Conservation (phyloP, 139 green algal species). For the Chara braunii region DNA sequence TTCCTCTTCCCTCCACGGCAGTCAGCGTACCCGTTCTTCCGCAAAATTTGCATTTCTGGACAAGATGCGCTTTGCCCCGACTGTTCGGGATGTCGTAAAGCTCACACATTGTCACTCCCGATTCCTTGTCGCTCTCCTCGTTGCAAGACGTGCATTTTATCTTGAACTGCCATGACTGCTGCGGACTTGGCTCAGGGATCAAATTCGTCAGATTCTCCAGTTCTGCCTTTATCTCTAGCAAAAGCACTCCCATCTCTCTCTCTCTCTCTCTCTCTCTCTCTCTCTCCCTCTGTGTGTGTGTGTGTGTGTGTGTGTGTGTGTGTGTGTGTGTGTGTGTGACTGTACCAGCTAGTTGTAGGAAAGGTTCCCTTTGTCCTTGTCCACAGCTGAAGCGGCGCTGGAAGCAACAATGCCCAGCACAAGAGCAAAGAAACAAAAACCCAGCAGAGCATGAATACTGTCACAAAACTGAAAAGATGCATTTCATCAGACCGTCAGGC, state of each 20-base stretch:
- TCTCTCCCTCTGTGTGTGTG: no score
- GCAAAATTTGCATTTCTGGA: slow-evolving; percentile 43
- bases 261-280: slow-evolving; percentile 3
- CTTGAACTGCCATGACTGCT: slow-evolving; percentile 12
- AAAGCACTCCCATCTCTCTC: slow-evolving; percentile 24
- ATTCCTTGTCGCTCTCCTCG: slow-evolving; percentile 30
- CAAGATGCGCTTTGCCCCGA: slow-evolving; percentile 13
- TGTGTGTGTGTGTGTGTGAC: no score
- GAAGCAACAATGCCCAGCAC: no score
- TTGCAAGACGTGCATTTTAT: slow-evolving; percentile 23
- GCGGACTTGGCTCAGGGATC: not conserved
- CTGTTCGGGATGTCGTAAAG: slow-evolving; percentile 9
- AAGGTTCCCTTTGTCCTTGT: no score
- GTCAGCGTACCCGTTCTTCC: slow-evolving; percentile 19
- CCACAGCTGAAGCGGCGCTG: no score
- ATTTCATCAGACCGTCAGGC: no score
- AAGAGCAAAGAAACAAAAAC: no score
- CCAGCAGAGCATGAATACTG: no score
- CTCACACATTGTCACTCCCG: slow-evolving; percentile 14
- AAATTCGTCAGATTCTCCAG: slow-evolving; percentile 35
- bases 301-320: no score
- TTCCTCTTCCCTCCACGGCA: slow-evolving; percentile 19
- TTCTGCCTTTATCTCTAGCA: slow-evolving; percentile 20
- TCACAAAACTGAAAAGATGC: no score
- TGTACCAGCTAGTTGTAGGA: no score